phyloP scores from a whole-genome alignment of 768 basidiomycete genomes.

The Mycena crocata region DNA sequence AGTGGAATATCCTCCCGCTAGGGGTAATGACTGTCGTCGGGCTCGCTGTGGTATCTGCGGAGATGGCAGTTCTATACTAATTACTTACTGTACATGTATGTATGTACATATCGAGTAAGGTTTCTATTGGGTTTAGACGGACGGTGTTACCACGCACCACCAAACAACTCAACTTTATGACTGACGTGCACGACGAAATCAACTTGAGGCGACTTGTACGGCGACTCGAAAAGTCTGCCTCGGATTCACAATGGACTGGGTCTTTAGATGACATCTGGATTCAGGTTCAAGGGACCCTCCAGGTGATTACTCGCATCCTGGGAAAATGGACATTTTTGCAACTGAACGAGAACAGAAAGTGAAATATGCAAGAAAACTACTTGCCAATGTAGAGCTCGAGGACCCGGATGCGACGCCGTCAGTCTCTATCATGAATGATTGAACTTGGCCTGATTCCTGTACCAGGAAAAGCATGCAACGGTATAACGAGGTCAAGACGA shows the following conservation, averaged over 20 bases:
- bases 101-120: too few species aligned
- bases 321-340: background rate
- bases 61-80: slow-evolving; percentile 53
- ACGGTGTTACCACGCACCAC: background rate
- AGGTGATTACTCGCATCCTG: slow-evolving; percentile 56
- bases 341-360: slow-evolving; percentile 50
- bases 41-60: slow-evolving; percentile 63
- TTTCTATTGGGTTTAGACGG: too few species aligned
- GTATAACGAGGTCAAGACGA: slow-evolving; percentile 59
- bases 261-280: slow-evolving; percentile 57
- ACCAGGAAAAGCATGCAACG: slow-evolving; percentile 56
- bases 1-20: slow-evolving; percentile 61
- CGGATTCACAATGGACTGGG: slow-evolving; percentile 51
- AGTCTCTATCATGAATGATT: slow-evolving; percentile 35
- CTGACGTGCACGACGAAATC: slow-evolving; percentile 67
- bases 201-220: slow-evolving; percentile 73
- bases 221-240: slow-evolving; percentile 67
- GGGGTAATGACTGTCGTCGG: slow-evolving; percentile 59
- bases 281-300: slow-evolving; percentile 63
- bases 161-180: slow-evolving; percentile 15
- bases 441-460: slow-evolving; percentile 1
- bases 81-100: too few species aligned
- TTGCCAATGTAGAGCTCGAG: slow-evolving; percentile 69
- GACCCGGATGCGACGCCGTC: slow-evolving; percentile 58
- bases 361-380: slow-evolving; percentile 65